A percentile compares a stretch with the other conserved stretches of the same genome.
These are phyloP conservation scores for Hygrophorus pudorinus DNA, from an alignment of 768 basidiomycete genomes.

Conservation along the genomic window DNA sequence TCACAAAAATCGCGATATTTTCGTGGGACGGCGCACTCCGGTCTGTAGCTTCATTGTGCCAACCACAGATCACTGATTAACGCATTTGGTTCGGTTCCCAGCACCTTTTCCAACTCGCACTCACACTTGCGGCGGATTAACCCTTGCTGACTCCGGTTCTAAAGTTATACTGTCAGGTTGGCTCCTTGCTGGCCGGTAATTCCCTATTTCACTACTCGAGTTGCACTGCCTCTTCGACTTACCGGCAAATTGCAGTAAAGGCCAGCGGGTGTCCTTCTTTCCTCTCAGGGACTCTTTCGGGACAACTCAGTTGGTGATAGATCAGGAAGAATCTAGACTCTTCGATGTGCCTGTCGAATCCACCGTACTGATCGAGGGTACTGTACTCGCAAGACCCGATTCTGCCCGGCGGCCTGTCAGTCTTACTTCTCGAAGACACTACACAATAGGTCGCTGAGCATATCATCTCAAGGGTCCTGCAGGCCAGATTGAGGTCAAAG, in stretches of 20 bases:
- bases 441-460: slow-evolving; percentile 2
- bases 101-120: slow-evolving; percentile 53
- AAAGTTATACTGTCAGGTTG: slow-evolving; percentile 71
- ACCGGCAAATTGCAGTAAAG: slow-evolving; percentile 41
- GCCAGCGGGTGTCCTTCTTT: slow-evolving; percentile 74
- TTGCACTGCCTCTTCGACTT: slow-evolving; percentile 24
- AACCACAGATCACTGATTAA: neutral
- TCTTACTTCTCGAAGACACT: slow-evolving; percentile 10
- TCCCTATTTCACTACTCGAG: slow-evolving; percentile 22
- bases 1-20: slow-evolving; percentile 8
- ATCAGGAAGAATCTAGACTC: slow-evolving; percentile 27
- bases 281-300: slow-evolving; percentile 74
- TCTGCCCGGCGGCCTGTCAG: slow-evolving; percentile 54
- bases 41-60: slow-evolving; percentile 18
- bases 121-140: slow-evolving; percentile 55
- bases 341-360: slow-evolving; percentile 65
- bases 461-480: slow-evolving; percentile 37
- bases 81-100: slow-evolving; percentile 14
- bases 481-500: slow-evolving; percentile 74
- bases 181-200: slow-evolving; percentile 75
- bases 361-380: slow-evolving; percentile 64
- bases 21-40: slow-evolving; percentile 20
- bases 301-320: slow-evolving; percentile 67
- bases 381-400: slow-evolving; percentile 53
- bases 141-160: slow-evolving; percentile 38